Conservation (phyloP, 2,329 filamentous ascomycete genomes). For the Ophiostoma angusticollis region DNA sequence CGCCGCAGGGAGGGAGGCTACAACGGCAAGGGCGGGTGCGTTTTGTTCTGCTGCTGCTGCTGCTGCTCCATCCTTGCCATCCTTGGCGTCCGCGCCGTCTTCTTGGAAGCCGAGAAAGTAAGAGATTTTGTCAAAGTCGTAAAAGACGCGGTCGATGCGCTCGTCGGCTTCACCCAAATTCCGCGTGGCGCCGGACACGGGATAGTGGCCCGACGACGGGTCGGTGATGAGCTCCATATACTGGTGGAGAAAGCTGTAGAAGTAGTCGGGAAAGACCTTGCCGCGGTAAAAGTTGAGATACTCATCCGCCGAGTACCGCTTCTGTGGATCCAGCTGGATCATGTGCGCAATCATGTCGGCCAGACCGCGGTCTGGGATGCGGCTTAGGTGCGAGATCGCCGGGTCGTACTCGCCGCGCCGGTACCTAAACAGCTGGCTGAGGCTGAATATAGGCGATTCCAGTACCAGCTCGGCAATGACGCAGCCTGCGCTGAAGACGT, state of each 20-base stretch:
- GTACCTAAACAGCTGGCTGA: constrained; percentile 92
- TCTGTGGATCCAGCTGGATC: constrained; percentile 88
- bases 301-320: constrained; percentile 83
- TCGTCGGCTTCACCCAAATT: constrained; percentile 84
- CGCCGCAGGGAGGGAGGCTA: constrained; percentile 21
- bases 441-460: constrained; percentile 91
- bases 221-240: constrained; percentile 96
- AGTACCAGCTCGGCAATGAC: constrained; percentile 94
- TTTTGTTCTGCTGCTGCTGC: background rate
- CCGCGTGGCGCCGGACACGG: constrained; percentile 52
- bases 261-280: constrained; percentile 91
- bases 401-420: constrained; percentile 87
- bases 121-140: constrained; percentile 95
- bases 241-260: constrained; percentile 93
- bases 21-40: no score
- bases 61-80: constrained; percentile 12
- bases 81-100: constrained; percentile 16
- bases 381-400: constrained; percentile 62
- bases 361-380: constrained; percentile 78
- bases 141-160: constrained; percentile 81
- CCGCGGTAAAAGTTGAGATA: constrained; percentile 85
- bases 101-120: constrained; percentile 75
- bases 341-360: constrained; percentile 86
- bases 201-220: constrained; percentile 64
- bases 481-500: constrained; percentile 93